Evolutionary conservation across 768 basidiomycete genomes (phyloP).

Genomic region (Pisolithus microcarpus): DNA sequence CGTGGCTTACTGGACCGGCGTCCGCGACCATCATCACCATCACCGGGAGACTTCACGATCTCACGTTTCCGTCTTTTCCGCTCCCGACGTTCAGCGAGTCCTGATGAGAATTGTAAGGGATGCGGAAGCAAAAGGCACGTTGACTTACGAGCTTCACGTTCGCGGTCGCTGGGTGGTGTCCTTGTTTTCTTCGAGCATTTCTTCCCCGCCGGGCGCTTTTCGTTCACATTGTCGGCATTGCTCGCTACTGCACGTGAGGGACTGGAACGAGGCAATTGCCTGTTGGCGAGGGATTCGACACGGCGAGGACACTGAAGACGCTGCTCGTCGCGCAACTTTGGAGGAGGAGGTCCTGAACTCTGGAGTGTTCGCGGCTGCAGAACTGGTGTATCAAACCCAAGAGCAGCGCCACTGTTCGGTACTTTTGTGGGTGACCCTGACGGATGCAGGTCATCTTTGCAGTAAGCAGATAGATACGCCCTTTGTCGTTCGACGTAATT

Average conservation of each 20-base stretch:
- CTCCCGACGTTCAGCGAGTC: constrained; percentile 58
- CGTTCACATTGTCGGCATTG: background rate
- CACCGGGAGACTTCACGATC: constrained; percentile 33
- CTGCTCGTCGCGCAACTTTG: too few relatives aligned
- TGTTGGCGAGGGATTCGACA: background rate
- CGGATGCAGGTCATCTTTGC: constrained; percentile 8
- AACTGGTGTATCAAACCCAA: constrained; percentile 49
- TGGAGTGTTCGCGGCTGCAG: constrained; percentile 37
- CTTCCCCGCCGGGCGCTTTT: constrained; percentile 3
- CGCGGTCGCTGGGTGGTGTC: constrained; percentile 24
- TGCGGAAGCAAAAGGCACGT: background rate
- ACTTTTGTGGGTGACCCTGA: constrained; percentile 8
- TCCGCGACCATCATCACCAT: constrained; percentile 7
- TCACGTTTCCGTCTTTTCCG: constrained; percentile 52
- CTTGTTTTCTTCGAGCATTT: constrained; percentile 20
- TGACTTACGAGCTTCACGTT: constrained; percentile 31
- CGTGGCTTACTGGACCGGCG: background rate
- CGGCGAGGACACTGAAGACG: background rate
- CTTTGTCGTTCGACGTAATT: constrained; percentile 47
- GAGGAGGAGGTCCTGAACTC: background rate
- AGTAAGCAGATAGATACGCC: constrained; percentile 37
- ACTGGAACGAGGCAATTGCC: background rate
- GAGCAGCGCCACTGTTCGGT: constrained; percentile 9
- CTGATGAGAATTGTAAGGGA: constrained; percentile 27
- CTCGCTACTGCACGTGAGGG: background rate